A percentile compares a stretch with the other conserved stretches of the same genome.
Conservation (phyloP, 768 basidiomycete species). For the Pleurotus eryngii region DNA sequence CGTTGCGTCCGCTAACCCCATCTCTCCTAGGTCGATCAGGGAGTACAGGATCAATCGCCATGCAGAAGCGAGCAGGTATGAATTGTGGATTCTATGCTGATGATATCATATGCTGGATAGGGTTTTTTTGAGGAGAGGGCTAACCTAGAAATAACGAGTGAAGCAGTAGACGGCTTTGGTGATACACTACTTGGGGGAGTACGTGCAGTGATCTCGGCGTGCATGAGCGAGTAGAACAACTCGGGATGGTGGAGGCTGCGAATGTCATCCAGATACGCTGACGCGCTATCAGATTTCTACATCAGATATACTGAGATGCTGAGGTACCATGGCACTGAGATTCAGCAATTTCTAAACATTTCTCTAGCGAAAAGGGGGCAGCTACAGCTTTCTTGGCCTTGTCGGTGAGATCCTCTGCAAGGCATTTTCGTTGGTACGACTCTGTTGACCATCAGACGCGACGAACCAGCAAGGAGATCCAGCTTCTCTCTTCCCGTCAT, state of each 20-base stretch:
- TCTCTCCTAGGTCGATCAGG: slow-evolving; percentile 51
- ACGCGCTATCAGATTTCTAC: not conserved
- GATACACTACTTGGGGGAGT: slow-evolving; percentile 27
- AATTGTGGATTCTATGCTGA: slow-evolving; percentile 66
- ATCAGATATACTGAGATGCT: not conserved
- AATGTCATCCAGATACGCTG: slow-evolving; percentile 71
- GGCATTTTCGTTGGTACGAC: not conserved
- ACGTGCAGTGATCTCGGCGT: slow-evolving; percentile 54
- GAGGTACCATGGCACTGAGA: slow-evolving; percentile 65
- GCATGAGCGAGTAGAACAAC: slow-evolving; percentile 56
- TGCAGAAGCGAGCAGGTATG: slow-evolving; percentile 77
- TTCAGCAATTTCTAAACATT: slow-evolving; percentile 65
- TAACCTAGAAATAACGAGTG: slow-evolving; percentile 58
- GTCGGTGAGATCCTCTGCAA: slow-evolving; percentile 63
- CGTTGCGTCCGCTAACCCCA: slow-evolving; percentile 51
- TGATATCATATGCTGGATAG: not conserved
- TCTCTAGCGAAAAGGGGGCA: slow-evolving; percentile 61
- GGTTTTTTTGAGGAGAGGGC: slow-evolving; percentile 9
- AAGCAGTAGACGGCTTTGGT: slow-evolving; percentile 38
- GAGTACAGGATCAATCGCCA: slow-evolving; percentile 72
- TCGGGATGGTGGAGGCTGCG: slow-evolving; percentile 62
- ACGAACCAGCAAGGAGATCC: slow-evolving; percentile 70
- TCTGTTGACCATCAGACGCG: not conserved
- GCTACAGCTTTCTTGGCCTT: slow-evolving; percentile 56
- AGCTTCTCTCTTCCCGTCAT: slow-evolving; percentile 79